A percentile compares a stretch with the other conserved stretches of the same genome.
Conservation (phyloP, 2,329 filamentous ascomycete species). For the Gnomoniopsis smithogilvyi region DNA sequence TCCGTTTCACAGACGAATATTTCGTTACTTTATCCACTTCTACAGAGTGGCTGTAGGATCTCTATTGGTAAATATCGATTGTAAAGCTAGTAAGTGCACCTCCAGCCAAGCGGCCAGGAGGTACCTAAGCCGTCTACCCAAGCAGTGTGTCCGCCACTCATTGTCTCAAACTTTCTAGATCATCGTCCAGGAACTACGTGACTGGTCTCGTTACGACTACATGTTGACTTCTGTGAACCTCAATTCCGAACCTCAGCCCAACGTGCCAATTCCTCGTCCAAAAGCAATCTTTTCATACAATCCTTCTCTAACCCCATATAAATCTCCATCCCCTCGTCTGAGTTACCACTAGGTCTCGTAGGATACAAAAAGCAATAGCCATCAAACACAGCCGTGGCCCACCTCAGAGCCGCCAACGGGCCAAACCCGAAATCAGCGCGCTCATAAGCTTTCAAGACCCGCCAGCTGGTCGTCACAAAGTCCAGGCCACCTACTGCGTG, state of each 20-base stretch:
- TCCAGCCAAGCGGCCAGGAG: too few relatives aligned
- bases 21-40: too few relatives aligned
- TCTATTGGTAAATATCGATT: too few relatives aligned
- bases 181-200: too few relatives aligned
- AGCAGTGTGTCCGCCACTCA: too few relatives aligned
- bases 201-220: too few relatives aligned
- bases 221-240: too few relatives aligned
- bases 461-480: not conserved
- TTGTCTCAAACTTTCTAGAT: too few relatives aligned
- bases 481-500: not conserved
- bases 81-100: too few relatives aligned
- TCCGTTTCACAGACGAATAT: too few relatives aligned
- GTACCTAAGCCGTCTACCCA: too few relatives aligned
- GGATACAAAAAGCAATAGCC: slow-evolving; percentile 5
- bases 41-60: too few relatives aligned
- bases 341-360: not conserved
- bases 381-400: slow-evolving; percentile 7
- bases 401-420: not conserved
- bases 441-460: slow-evolving; percentile 3
- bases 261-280: not conserved
- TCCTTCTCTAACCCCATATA: slow-evolving; percentile 3
- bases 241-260: slow-evolving; percentile 5
- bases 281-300: not conserved
- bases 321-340: slow-evolving; percentile 5
- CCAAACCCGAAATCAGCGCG: slow-evolving; percentile 2